phyloP scores from a whole-genome alignment of 345 rosid genomes.

The Physaria fendleri region DNA sequence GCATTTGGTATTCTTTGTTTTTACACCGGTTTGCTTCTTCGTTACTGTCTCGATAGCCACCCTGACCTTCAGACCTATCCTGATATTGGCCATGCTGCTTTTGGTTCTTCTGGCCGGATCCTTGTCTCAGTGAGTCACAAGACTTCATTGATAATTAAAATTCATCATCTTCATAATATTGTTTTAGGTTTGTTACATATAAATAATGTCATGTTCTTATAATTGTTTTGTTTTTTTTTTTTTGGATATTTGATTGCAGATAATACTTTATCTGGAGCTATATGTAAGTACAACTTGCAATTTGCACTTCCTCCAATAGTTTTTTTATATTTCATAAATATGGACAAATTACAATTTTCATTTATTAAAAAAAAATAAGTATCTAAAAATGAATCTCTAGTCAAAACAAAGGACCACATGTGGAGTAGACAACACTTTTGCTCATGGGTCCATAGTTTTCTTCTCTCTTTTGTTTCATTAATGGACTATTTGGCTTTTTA shows the following conservation, averaged over 20 bases:
- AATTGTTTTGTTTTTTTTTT: neutral
- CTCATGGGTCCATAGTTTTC: conserved; percentile 20
- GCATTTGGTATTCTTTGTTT: conserved; percentile 66
- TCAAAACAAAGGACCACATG: conserved; percentile 22
- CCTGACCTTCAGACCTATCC: conserved; percentile 90
- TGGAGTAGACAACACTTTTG: conserved; percentile 12
- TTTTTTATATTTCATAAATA: neutral
- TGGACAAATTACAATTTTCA: neutral
- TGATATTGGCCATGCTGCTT: conserved; percentile 92
- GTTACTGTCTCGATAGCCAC: conserved; percentile 77
- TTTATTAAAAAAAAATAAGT: neutral
- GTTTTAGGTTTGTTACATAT: neutral
- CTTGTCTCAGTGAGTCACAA: conserved; percentile 54
- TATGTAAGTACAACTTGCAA: conserved; percentile 65
- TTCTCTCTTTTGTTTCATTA: neutral
- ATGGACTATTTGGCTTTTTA: neutral
- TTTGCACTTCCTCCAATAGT: conserved; percentile 12
- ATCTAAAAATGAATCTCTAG: neutral
- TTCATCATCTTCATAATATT: neutral
- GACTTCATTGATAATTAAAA: neutral
- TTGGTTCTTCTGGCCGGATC: conserved; percentile 63
- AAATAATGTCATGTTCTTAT: neutral
- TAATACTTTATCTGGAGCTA: conserved; percentile 68
- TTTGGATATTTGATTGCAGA: conserved; percentile 42
- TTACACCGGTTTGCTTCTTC: conserved; percentile 83